Evolutionary conservation across 352 stramenopile species (phyloP), one percentile per base, ranked within the genome.

Genomic region (Phytophthora syringae): DNA sequence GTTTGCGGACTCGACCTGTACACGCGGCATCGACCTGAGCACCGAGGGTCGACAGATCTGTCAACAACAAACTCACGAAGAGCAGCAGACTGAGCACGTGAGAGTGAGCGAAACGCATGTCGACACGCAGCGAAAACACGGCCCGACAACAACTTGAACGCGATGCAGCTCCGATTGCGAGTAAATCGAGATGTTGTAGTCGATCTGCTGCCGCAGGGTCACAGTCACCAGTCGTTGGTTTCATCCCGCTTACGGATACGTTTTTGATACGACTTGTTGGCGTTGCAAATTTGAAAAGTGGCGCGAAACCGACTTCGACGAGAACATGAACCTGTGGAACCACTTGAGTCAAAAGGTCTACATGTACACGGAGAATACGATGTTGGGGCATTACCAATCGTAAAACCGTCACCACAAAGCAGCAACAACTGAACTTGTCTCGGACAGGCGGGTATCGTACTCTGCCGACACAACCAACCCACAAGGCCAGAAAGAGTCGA

Each of bases 401-500:
- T 0, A 28, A 60, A 63, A 52, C 52, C 25, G 42, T 62, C 44
- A 45, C 16, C 20, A 48, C 60, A 43, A 67, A 62, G n/a, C 4
- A 21, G 52, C 52, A 25, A 56, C 25, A 43, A 28, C 60, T 63
- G 52, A 32, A 64, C 61, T 59, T 51, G 52, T 10, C 22, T 54
- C 22, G 53, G 61, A 64, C 61, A 64, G 61, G 61, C 60, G 45
- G 22, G 18, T 48, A 3, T 30, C 42, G 36, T 36, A 52, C 24
- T 52, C 34, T 10, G 36, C 15, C 53, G 44, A 64, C 16, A 45
- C 32, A 45, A 59, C 18, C 30, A 12, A 55, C 12, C 34, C 21
- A 67, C 42, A 43, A 47, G 20, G 42, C 60, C 47, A 44, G 61
- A 70, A 64, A 55, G 39, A 70, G 61, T 70, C 47, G 45, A 36